Evolutionary conservation across 176 grass and related monocot genomes (phyloP).

Genomic region (Phoenix dactylifera): DNA sequence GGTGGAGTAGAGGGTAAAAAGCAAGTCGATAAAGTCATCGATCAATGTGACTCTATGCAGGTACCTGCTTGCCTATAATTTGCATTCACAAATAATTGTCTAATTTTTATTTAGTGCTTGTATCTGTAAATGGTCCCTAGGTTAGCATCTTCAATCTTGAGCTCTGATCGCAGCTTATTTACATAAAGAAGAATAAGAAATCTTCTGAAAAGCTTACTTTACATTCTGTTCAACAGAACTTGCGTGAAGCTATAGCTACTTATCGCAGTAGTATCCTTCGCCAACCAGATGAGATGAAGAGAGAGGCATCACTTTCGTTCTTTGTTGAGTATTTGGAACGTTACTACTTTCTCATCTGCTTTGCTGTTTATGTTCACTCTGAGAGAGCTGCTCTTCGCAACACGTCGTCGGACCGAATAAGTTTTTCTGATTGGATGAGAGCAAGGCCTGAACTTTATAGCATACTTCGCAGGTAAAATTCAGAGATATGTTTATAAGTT

Average conservation of each 20-base stretch:
- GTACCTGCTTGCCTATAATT: slow-evolving; percentile 19
- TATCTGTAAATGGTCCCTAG: no score
- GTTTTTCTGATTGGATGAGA: slow-evolving; percentile 97
- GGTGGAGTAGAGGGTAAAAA: slow-evolving; percentile 94
- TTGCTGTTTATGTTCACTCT: slow-evolving; percentile 88
- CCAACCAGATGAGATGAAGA: slow-evolving; percentile 97
- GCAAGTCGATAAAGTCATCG: slow-evolving; percentile 97
- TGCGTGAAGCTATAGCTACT: slow-evolving; percentile 88
- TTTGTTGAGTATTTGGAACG: slow-evolving; percentile 99
- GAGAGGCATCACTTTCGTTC: slow-evolving; percentile 91
- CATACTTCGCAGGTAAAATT: slow-evolving; percentile 80
- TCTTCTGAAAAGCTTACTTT: no score
- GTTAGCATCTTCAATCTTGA: not conserved
- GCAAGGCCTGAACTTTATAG: slow-evolving; percentile 95
- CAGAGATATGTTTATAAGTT: not conserved
- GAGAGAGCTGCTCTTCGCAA: slow-evolving; percentile 54
- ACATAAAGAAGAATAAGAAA: no score
- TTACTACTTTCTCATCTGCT: slow-evolving; percentile 99
- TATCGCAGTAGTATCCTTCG: slow-evolving; percentile 94
- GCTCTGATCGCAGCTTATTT: not conserved
- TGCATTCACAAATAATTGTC: not conserved
- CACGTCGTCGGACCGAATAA: slow-evolving; percentile 47
- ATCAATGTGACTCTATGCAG: slow-evolving; percentile 98
- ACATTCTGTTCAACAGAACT: slow-evolving; percentile 58
- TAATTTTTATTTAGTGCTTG: no score